These are phyloP conservation scores for Pseudocercospora eumusae DNA, from an alignment of 2,329 filamentous ascomycete species.

Conservation along the genomic window DNA sequence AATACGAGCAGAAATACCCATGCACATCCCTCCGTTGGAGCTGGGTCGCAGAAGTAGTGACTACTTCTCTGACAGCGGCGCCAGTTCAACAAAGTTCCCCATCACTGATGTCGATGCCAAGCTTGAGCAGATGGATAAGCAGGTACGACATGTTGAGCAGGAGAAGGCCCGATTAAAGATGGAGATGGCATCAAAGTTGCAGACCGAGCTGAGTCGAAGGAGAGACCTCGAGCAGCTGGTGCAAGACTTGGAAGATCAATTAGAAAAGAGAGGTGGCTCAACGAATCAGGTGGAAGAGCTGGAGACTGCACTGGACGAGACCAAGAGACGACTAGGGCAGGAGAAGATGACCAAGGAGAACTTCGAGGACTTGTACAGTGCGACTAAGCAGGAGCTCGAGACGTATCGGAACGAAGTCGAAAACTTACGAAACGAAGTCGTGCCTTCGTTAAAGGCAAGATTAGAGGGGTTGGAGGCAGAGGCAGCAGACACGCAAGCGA, in stretches of 20 bases:
- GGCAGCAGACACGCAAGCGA: constrained; percentile 68
- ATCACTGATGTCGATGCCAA: constrained; percentile 60
- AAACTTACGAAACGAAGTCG: constrained; percentile 83
- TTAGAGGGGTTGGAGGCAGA: constrained; percentile 78
- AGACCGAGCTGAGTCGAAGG: constrained; percentile 78
- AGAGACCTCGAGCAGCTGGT: constrained; percentile 81
- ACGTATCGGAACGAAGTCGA: constrained; percentile 85
- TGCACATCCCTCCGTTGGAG: constrained; percentile 43
- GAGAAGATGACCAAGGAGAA: constrained; percentile 87
- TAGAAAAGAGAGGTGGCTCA: constrained; percentile 58
- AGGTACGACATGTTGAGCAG: constrained; percentile 83
- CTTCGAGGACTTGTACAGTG: constrained; percentile 86
- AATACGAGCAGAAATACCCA: constrained; percentile 73
- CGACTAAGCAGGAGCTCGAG: constrained; percentile 78
- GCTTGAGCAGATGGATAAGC: constrained; percentile 73
- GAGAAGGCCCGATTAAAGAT: constrained; percentile 84
- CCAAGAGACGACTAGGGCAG: constrained; percentile 77
- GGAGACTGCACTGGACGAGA: constrained; percentile 77
- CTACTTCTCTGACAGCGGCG: constrained; percentile 96
- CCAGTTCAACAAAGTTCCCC: constrained; percentile 77
- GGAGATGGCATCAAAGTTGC: constrained; percentile 80
- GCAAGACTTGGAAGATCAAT: constrained; percentile 75
- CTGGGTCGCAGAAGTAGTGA: constrained; percentile 81
- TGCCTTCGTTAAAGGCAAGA: constrained; percentile 74
- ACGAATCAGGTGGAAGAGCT: constrained; percentile 66